Percentiles rank a stretch among this genome's conserved stretches.
These are phyloP conservation scores for Phytophthora colocasiae DNA, from an alignment of 352 stramenopile genomes.

Conservation along the genomic window DNA sequence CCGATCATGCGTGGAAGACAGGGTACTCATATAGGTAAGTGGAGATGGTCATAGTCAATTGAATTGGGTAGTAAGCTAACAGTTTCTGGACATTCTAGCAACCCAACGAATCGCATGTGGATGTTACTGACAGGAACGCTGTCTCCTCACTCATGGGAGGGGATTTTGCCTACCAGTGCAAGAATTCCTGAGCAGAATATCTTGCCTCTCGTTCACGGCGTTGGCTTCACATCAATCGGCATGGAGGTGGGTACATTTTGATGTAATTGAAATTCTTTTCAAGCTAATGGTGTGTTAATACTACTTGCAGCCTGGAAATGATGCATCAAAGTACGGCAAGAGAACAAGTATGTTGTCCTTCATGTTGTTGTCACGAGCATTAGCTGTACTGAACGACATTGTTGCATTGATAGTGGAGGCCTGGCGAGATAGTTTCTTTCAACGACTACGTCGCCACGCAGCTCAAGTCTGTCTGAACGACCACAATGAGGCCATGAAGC, in stretches of 20 bases:
- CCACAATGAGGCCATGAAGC: conserved; percentile 30
- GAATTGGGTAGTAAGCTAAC: background rate
- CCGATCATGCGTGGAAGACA: conserved; percentile 87
- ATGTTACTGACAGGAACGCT: conserved; percentile 79
- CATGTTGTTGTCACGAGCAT: background rate
- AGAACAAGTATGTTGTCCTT: conserved; percentile 53
- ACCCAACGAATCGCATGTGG: conserved; percentile 92
- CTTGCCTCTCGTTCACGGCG: conserved; percentile 63
- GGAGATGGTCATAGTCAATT: background rate
- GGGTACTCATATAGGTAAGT: conserved; percentile 70
- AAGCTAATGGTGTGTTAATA: conserved; percentile 13
- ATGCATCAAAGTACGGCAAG: conserved; percentile 82
- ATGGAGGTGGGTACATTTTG: conserved; percentile 57
- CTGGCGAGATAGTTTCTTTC: conserved; percentile 72
- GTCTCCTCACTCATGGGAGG: conserved; percentile 58
- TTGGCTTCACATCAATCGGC: conserved; percentile 87
- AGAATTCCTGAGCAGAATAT: conserved; percentile 77
- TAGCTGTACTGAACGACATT: background rate
- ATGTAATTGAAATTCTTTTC: background rate
- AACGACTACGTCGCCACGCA: conserved; percentile 60
- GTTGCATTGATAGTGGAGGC: conserved; percentile 48
- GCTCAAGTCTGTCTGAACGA: conserved; percentile 58
- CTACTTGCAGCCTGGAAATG: conserved; percentile 72
- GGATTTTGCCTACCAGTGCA: conserved; percentile 64
- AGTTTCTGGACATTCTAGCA: conserved; percentile 45